Base-by-base conservation (phyloP, 148 eudicot species). In the Pouteria glomerata region DNA sequence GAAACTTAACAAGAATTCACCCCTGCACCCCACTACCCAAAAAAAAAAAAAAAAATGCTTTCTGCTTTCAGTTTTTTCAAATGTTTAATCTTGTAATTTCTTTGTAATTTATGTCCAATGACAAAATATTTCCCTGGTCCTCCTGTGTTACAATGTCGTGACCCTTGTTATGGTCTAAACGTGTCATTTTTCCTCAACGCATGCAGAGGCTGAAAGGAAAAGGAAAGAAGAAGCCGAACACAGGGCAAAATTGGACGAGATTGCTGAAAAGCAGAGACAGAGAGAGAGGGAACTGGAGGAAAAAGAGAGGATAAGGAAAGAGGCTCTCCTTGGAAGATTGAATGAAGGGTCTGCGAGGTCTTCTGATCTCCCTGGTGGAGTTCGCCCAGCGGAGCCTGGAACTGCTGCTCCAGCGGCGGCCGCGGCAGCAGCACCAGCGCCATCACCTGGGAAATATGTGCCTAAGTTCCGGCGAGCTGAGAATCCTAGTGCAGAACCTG, bases 241-340 rank as follows among this genome's bases (percentile, higher is more conserved):
- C 12, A 79, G 62, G 71, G 96, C 89, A 10, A 94, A 91, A 79
- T 68, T 94, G 73, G 93, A 89, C 29, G 96, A 81, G 79, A 94
- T 94, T 29, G 97, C 97, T 23, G 92, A 83, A 70, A 94, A 86
- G 85, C 98, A 94, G 80, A 83, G 96, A 64, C 89, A 84, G 56
- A 72, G 95, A 68, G 98, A 93, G 80, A 76, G 37, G 52, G 98
- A 94, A 79, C 74, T 86, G 60, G 98, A n/a, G n/a, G n/a, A n/a
- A n/a, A n/a, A n/a, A n/a, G n/a, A n/a, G n/a, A n/a, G n/a, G n/a
- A n/a, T n/a, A 94, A 79, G 84, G 74, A 86, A 77, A 68, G 92
- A 90, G 61, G 79, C 76, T 69, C 70, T 93, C 53, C 80, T 85
- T 63, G 79, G 83, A 27, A 61, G 76, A 53, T 14, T 82, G 18